Base-by-base conservation (phyloP, 2,329 filamentous ascomycete species). In the Claviceps arundinis region DNA sequence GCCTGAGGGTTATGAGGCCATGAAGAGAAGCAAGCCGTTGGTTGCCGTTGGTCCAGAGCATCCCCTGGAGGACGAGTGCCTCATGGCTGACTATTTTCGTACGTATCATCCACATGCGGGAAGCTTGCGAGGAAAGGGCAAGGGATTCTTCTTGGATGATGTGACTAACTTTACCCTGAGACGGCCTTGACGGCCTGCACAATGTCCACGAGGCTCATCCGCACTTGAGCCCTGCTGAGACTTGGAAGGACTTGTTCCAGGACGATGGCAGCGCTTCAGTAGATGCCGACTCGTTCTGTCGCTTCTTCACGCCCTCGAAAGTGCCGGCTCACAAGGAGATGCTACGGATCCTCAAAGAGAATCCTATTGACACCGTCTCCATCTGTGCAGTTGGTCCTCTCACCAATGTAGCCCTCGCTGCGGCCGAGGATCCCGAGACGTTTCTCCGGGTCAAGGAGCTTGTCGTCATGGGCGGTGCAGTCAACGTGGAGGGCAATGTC, bases 381-480 rank as follows among this genome's bases (percentile, higher is more conserved):
- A 87, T 98, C 63, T 81, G 95, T 40, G 87, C 87, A 24, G 76
- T 97, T 48, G 93, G 93, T 0, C 93, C 93, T 1, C 72, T 97
- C 59, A 97, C 93, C n/a, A 98, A 95, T 64, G 72, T 95, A 34
- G 93, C 93, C 1, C 69, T 95, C 26, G 93, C 93, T 3, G 90
- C 93, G 2, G 83, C 89, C 14, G 82, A 89, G 61, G 91, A 97
- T 59, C 84, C 90, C 0, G 88, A 91, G 67, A 84, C 89, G 0
- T 96, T 98, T 67, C 75, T 98, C 52, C 81, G 82, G 44, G 87
- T 83, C 48, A 95, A 94, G 66, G 89, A 97, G 68, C 78, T 98
- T 3, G 84, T 95, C 4, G 87, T 96, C 47, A 98, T 98, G 93
- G 93, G 91, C 54, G 93, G 93, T 54, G 84, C 87, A 24, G 78